Evolutionary conservation across 768 basidiomycete genomes (phyloP).

Genomic region (Leccinum uliginosum): DNA sequence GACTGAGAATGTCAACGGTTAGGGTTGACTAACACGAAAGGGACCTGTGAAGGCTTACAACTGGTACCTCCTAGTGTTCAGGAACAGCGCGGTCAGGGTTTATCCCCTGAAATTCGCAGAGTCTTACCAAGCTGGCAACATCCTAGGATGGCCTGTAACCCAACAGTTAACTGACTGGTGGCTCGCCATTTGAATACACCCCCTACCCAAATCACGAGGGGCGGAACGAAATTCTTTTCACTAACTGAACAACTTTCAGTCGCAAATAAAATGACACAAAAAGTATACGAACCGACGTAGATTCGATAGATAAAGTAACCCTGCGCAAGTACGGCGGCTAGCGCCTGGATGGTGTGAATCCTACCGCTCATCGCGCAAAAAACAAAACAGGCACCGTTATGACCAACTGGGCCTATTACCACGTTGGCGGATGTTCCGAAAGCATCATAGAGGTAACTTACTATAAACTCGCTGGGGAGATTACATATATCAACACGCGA

Average conservation of each 20-base stretch:
- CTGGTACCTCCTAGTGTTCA: not conserved
- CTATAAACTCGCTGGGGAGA: slow-evolving; percentile 4
- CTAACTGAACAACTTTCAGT: slow-evolving; percentile 2
- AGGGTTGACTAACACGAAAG: not conserved
- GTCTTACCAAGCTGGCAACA: slow-evolving; percentile 9
- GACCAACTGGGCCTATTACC: slow-evolving; percentile 4
- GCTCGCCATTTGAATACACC: not conserved
- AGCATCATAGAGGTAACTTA: not conserved
- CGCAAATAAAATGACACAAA: no score
- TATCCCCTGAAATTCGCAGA: no score
- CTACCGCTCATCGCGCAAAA: not conserved
- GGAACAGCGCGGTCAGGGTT: not conserved
- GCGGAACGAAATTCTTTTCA: not conserved
- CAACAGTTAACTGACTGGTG: not conserved
- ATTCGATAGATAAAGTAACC: slow-evolving; percentile 13
- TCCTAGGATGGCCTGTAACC: slow-evolving; percentile 1
- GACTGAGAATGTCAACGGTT: slow-evolving; percentile 4
- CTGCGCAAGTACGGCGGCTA: slow-evolving; percentile 4
- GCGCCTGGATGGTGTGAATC: slow-evolving; percentile 1
- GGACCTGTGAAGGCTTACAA: not conserved
- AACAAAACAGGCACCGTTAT: not conserved
- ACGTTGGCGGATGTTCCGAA: not conserved
- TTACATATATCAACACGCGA: not conserved
- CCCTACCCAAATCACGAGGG: slow-evolving; percentile 12
- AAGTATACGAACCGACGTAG: slow-evolving; percentile 4